These are phyloP conservation scores for Penicillium sp. DNA, from an alignment of 2,329 filamentous ascomycete genomes.

Conservation along the genomic window DNA sequence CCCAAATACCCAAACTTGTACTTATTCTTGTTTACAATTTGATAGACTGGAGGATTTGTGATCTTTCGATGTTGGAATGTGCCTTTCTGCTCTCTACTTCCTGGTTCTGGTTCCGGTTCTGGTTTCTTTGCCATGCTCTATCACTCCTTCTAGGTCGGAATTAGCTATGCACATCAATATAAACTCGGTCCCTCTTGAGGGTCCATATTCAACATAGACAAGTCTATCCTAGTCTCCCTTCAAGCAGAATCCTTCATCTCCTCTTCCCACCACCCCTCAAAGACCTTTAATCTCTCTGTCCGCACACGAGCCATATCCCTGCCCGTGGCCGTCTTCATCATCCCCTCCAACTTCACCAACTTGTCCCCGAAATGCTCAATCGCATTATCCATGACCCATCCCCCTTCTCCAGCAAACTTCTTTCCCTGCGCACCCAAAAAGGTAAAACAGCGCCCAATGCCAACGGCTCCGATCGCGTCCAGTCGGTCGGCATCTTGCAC, in stretches of 20 bases:
- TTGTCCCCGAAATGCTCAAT: conserved; percentile 78
- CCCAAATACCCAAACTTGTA: conserved; percentile 21
- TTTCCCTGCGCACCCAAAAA: conserved; percentile 63
- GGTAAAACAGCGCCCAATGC: conserved; percentile 74
- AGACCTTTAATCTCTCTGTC: conserved; percentile 50
- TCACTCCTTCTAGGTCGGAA: conserved; percentile 5
- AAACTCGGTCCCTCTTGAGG: background rate
- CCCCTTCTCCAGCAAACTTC: conserved; percentile 23
- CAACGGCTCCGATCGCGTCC: conserved; percentile 86
- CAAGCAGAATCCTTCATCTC: conserved; percentile 35
- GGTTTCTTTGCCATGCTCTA: background rate
- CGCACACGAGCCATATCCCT: conserved; percentile 50
- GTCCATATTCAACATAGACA: conserved; percentile 10
- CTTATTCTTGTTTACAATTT: conserved; percentile 10
- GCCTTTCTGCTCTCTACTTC: background rate
- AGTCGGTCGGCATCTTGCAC: conserved; percentile 91
- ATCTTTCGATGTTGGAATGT: background rate
- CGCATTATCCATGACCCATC: conserved; percentile 59
- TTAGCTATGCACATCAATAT: background rate
- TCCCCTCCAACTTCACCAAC: conserved; percentile 61
- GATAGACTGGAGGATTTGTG: conserved; percentile 22
- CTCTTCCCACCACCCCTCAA: conserved; percentile 56
- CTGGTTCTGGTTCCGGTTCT: background rate
- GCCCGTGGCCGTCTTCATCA: conserved; percentile 61
- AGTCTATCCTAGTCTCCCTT: background rate